Percentiles rank a stretch among this genome's conserved stretches.
Evolutionary conservation across 176 grass and related monocot genomes (phyloP).

Genomic region (Carex scoparia): DNA sequence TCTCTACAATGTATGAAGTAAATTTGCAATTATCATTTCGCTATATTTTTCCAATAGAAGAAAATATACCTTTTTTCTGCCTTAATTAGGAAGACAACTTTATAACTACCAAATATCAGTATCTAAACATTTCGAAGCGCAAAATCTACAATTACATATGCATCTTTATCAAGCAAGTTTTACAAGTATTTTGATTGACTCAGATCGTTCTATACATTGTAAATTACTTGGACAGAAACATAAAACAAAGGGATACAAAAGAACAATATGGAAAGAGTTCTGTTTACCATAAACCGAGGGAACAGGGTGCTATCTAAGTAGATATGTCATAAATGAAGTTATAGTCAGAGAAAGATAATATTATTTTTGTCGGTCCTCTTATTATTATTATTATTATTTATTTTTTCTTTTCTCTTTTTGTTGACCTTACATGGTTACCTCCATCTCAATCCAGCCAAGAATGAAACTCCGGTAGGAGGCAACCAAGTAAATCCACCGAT

Average conservation of each 20-base stretch:
- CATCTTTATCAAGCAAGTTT: neutral
- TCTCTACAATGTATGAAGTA: neutral
- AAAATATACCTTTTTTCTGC: neutral
- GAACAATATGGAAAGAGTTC: neutral
- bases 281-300: neutral
- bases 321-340: conserved; percentile 17
- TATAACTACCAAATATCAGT: neutral
- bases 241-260: neutral
- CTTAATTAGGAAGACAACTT: neutral
- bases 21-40: neutral
- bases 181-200: neutral
- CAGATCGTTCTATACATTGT: neutral
- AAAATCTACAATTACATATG: neutral
- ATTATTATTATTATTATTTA: neutral
- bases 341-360: conserved; percentile 1
- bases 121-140: neutral
- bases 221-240: neutral
- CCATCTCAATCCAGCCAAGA: conserved; percentile 38
- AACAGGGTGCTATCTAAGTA: neutral
- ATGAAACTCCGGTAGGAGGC: conserved; percentile 50
- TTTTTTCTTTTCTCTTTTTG: neutral
- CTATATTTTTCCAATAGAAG: neutral
- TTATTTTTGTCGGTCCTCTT: neutral
- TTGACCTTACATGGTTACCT: neutral
- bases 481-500: conserved; percentile 49